These are phyloP conservation scores for Papiliotrema nemorosa DNA, from an alignment of 1,284 basidiomycete species.

Conservation along the genomic window DNA sequence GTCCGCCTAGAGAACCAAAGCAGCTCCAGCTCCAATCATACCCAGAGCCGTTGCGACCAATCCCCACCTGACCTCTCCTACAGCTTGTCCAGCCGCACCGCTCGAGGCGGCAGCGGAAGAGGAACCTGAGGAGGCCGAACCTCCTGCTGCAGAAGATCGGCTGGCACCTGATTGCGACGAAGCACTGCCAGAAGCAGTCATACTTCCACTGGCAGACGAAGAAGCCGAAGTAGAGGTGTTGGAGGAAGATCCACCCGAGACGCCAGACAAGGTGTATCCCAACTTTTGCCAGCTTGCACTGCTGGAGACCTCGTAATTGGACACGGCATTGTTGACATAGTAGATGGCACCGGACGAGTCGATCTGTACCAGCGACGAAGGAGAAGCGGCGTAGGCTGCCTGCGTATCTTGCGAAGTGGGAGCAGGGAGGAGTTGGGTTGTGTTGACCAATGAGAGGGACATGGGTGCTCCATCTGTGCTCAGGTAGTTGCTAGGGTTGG, in stretches of 20 bases:
- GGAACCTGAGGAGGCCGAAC: background rate
- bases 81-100: background rate
- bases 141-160: background rate
- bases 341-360: constrained; percentile 63
- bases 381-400: constrained; percentile 70
- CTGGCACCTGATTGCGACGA: background rate
- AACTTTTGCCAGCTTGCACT: constrained; percentile 45
- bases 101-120: background rate
- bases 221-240: constrained; percentile 12
- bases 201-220: constrained; percentile 10
- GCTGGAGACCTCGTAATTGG: constrained; percentile 41
- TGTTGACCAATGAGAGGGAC: constrained; percentile 57
- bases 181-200: background rate
- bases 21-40: background rate
- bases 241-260: constrained; percentile 15
- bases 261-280: constrained; percentile 33
- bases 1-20: background rate
- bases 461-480: constrained; percentile 35
- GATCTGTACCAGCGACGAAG: constrained; percentile 69
- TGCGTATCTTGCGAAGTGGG: constrained; percentile 64
- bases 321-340: constrained; percentile 61
- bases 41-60: background rate
- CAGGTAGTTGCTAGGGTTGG: constrained; percentile 37
- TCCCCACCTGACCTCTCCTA: background rate
- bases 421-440: constrained; percentile 66